Evolutionary conservation across 2,329 filamentous ascomycete species (phyloP).

Genomic region (Fusarium papillatum): DNA sequence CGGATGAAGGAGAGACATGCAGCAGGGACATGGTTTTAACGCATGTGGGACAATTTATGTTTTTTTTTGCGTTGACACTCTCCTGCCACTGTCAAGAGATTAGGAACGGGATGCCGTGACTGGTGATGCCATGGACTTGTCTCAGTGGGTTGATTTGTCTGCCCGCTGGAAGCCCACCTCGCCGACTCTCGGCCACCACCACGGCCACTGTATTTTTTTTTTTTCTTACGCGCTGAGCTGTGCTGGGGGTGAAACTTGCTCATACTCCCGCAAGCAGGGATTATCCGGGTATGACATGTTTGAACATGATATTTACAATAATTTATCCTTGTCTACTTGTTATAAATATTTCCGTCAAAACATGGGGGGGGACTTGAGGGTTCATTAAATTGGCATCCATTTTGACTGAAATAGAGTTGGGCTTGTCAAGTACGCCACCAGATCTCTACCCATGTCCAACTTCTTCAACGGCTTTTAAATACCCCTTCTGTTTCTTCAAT

Average conservation of each 20-base stretch:
- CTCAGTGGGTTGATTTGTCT: slow-evolving; percentile 10
- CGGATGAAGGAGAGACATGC: not conserved
- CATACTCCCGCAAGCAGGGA: slow-evolving; percentile 46
- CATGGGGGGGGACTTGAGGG: not conserved
- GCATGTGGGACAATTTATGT: slow-evolving; percentile 5
- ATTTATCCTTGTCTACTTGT: not conserved
- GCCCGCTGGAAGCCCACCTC: not conserved
- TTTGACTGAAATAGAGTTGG: not conserved
- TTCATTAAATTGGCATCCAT: not conserved
- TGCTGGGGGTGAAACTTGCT: slow-evolving; percentile 46
- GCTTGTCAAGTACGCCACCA: not conserved
- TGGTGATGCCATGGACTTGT: not conserved
- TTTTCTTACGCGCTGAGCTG: not conserved
- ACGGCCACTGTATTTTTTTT: not conserved
- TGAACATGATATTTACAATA: not conserved
- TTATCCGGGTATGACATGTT: not conserved
- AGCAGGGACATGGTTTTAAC: slow-evolving; percentile 6
- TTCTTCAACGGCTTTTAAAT: not conserved
- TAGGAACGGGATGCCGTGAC: not conserved
- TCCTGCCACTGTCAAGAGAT: not conserved
- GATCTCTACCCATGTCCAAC: not conserved
- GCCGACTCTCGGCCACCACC: not conserved
- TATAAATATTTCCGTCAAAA: not conserved
- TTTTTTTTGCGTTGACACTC: no score
- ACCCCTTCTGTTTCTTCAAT: not conserved